Evolutionary conservation across 2,329 filamentous ascomycete species (phyloP), one percentile per base, ranked within the genome.

Genomic region (Metarhizium anisopliae): DNA sequence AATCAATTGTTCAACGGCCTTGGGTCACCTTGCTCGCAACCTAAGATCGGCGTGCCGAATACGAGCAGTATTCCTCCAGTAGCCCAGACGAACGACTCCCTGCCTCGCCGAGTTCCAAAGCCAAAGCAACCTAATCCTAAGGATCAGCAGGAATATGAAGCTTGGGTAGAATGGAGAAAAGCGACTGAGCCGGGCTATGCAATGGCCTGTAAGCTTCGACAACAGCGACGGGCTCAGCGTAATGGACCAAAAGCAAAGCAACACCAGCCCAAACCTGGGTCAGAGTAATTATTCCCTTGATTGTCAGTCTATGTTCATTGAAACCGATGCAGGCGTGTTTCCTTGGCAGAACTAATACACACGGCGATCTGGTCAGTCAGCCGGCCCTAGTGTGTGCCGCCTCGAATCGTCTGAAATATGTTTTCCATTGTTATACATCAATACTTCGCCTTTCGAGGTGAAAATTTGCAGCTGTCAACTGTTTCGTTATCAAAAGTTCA

Each of bases 101-200:
- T 64, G 11, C 56, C 56, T 5, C 56, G 56, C 6, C 56, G 54
- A 36, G 70, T 69, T 43, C 67, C 65, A 4, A 78, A 78, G 60
- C 76, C 76, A 10, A 68, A 67, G 4, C 61, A 64, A 35, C 74
- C 74, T 50, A 65, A 77, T 57, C 63, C 76, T 13, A 56, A 62
- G 49, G 68, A 69, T 30, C 76, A 78, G 62, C 73, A 75, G 57
- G 67, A 69, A 56, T 78, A 78, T 61, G 76, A 78, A 63, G 72
- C 69, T 40, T 78, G 71, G 59, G 72, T 78, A 38, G 76, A 78
- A 62, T 76, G 72, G 71, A 72, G 74, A 55, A 78, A 78, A 59
- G 72, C 72, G 25, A 72, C 73, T 50, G 72, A 77, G 59, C 76
- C 76, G 6, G 74, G 74, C 2, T 78, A 78, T 59, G 75, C 76